Conservation (phyloP, 176 grass and related monocot species). For the Rhynchospora tenuis region DNA sequence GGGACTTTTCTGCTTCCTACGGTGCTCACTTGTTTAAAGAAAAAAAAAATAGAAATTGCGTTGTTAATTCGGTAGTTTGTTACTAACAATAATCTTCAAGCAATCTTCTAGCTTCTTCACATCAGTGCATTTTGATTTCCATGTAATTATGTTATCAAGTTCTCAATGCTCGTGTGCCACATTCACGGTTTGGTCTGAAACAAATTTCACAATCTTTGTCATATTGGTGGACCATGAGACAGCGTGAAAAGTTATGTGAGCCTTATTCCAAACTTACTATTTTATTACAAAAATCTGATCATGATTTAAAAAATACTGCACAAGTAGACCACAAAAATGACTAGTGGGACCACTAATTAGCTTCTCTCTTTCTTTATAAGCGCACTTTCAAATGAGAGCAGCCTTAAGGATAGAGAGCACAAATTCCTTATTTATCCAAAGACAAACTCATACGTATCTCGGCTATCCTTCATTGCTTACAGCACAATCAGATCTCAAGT, state of each 20-base stretch:
- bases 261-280: constrained; percentile 9
- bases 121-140: background rate
- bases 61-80: background rate
- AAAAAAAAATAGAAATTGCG: no score
- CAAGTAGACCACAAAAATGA: background rate
- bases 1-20: no score
- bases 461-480: background rate
- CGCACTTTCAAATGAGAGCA: constrained; percentile 7
- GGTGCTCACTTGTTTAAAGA: no score
- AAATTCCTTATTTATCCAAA: constrained; percentile 11
- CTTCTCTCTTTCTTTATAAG: constrained; percentile 24
- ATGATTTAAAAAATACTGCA: constrained; percentile 1
- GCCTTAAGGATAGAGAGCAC: constrained; percentile 17
- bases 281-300: constrained; percentile 2
- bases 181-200: background rate
- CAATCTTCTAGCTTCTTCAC: background rate
- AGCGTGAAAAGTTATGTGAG: background rate
- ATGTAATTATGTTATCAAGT: background rate
- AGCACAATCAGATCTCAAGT: background rate
- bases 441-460: background rate
- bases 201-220: background rate
- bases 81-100: background rate
- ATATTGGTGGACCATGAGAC: background rate
- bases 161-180: background rate
- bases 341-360: background rate